These are phyloP conservation scores for Dendrothele bispora DNA, from an alignment of 768 basidiomycete species.

Conservation along the genomic window DNA sequence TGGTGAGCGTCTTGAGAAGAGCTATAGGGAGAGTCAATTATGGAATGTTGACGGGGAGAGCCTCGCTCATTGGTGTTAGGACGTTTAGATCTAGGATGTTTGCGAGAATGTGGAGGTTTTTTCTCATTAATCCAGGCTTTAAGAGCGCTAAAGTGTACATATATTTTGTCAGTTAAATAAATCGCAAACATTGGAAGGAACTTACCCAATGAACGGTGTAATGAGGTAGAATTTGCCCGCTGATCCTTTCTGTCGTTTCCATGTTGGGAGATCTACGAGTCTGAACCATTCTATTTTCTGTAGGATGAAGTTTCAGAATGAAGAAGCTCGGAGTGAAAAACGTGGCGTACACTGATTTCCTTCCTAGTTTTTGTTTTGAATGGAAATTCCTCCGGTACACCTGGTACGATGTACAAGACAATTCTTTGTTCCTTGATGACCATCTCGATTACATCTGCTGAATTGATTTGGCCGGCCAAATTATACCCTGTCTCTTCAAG, in stretches of 20 bases:
- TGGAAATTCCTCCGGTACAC: conserved; percentile 81
- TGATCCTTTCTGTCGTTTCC: conserved; percentile 74
- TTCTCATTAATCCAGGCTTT: conserved; percentile 68
- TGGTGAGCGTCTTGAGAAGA: conserved; percentile 39
- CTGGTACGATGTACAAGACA: conserved; percentile 86
- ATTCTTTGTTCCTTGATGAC: conserved; percentile 90
- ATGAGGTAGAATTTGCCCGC: conserved; percentile 92
- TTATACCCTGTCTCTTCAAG: conserved; percentile 98
- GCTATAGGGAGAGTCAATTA: conserved; percentile 15
- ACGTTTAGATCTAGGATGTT: conserved; percentile 29
- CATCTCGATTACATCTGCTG: conserved; percentile 75
- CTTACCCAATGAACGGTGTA: conserved; percentile 87
- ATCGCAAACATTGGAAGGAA: conserved; percentile 13
- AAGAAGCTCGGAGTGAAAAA: conserved; percentile 13
- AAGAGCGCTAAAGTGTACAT: conserved; percentile 42
- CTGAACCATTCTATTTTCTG: conserved; percentile 98
- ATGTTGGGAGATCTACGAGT: conserved; percentile 86
- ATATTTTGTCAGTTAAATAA: conserved; percentile 5
- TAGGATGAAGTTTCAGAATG: conserved; percentile 12
- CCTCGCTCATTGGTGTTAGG: conserved; percentile 17
- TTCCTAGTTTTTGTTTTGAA: conserved; percentile 96
- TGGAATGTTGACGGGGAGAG: conserved; percentile 6
- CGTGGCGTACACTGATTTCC: conserved; percentile 84
- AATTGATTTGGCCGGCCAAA: conserved; percentile 63
- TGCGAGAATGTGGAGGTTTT: conserved; percentile 52